phyloP scores from a whole-genome alignment of 2,329 filamentous ascomycete species.

The Plectosphaerella cucumerina region DNA sequence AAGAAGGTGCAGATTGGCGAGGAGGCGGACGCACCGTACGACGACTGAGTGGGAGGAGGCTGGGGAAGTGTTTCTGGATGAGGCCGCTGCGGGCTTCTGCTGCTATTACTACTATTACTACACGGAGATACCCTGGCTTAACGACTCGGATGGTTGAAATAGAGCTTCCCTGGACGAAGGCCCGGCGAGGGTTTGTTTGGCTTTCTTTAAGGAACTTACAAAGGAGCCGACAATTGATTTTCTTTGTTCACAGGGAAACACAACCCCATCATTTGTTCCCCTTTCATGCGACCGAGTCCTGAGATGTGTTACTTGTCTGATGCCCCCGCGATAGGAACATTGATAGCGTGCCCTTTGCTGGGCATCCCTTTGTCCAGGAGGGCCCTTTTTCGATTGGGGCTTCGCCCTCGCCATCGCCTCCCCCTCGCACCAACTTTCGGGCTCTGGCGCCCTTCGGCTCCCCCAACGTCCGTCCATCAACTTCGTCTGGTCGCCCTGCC shows the following conservation, averaged over 20 bases:
- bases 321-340: not conserved
- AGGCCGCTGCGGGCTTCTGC: too few species aligned
- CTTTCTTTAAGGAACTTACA: not conserved
- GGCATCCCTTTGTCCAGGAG: conserved; percentile 2
- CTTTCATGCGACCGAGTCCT: not conserved
- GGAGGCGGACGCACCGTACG: conserved; percentile 40
- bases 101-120: too few species aligned
- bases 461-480: not conserved
- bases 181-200: not conserved
- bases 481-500: not conserved
- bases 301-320: not conserved
- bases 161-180: not conserved
- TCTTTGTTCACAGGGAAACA: not conserved
- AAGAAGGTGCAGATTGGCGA: conserved; percentile 86
- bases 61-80: too few species aligned
- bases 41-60: conserved; percentile 14
- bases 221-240: not conserved
- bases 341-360: not conserved
- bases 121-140: not conserved
- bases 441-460: too few species aligned
- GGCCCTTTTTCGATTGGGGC: not conserved
- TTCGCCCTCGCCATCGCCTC: not conserved
- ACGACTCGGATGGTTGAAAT: not conserved
- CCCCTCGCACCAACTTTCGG: too few species aligned
- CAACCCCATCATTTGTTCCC: not conserved